Evolutionary conservation across 371 early-diverging fungal genomes (phyloP), one percentile per base, ranked within the genome.

Genomic region (Massospora cicadina): DNA sequence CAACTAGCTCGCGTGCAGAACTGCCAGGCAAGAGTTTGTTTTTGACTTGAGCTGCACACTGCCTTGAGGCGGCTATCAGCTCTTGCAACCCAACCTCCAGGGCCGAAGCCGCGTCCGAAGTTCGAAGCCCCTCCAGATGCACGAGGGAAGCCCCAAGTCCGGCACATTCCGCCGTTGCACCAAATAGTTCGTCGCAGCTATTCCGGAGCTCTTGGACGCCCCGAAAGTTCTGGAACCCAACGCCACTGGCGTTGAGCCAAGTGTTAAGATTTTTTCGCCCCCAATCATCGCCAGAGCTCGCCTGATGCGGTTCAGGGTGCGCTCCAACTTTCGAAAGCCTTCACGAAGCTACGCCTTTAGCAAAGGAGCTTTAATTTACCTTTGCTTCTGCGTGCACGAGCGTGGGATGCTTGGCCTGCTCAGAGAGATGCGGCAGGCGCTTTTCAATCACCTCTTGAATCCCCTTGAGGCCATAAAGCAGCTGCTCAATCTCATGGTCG

Each of bases 401-500:
- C 43, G 5, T 17, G 17, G 43, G 43, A 43, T 17, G 43, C 17
- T 17, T 43, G 17, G 10, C 17, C 43, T 43, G 43, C 17, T 26
- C 60, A 2, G 60, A 29, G 1, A 59, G 23, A 28, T 59, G 60
- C 2, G 60, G 17, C 29, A 21, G n/a, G 21, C 60, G 60, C 21
- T 59, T 59, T 29, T 59, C 60, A 28, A 31, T 59, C 17, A 26
- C 60, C 13, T 59, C 60, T 31, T 59, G 60, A 32, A 26, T 59
- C n/a, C 21, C 29, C 26, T 59, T 59, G 21, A 59, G 26, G 31
- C 60, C 21, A 17, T 2, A 31, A 23, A 26, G 2, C 21, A 59
- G 29, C 29, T 59, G 26, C 29, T 59, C 60, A 3, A 59, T 29
- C 21, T 31, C 60, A 21, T 59, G 29, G 29, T 29, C 31, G 2